Conservation (phyloP, 805 yeast genomes). For the Schizosaccharomyces osmophilus region DNA sequence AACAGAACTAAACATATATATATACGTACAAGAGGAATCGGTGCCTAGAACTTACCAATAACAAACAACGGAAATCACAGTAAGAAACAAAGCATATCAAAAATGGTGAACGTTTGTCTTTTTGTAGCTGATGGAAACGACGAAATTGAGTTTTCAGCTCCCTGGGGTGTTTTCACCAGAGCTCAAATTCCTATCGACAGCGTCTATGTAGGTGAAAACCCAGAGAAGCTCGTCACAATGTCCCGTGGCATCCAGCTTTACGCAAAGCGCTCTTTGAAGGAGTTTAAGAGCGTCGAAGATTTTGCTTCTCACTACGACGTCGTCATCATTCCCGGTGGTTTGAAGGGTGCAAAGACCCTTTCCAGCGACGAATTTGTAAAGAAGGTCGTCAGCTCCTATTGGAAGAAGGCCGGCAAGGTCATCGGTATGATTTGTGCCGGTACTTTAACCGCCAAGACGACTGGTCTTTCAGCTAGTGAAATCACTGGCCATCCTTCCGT, state of each 20-base stretch:
- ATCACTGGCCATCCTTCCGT: conserved; percentile 2
- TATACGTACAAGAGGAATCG: no score
- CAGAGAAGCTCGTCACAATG: neutral
- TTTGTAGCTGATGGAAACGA: conserved; percentile 2
- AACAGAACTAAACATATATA: no score
- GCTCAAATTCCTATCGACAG: neutral
- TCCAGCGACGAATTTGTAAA: neutral
- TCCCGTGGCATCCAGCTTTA: conserved; percentile 1
- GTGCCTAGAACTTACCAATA: no score
- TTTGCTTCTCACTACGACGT: neutral
- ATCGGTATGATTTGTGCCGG: conserved; percentile 3
- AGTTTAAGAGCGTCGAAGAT: neutral
- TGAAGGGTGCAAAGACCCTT: conserved; percentile 1
- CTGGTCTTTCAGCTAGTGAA: neutral
- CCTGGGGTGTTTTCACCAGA: conserved; percentile 1
- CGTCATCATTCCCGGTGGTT: conserved; percentile 1
- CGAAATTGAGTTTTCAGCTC: conserved; percentile 2
- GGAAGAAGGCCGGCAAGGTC: neutral
- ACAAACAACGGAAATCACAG: no score
- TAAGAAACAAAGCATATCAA: conserved; percentile 10
- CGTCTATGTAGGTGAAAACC: neutral
- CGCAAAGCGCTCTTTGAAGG: neutral
- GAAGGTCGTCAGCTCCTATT: neutral
- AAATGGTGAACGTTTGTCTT: conserved; percentile 4
- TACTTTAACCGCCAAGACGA: neutral